Base-by-base conservation (phyloP, 2,329 filamentous ascomycete genomes). In the Paraconiothyrium brasiliense region DNA sequence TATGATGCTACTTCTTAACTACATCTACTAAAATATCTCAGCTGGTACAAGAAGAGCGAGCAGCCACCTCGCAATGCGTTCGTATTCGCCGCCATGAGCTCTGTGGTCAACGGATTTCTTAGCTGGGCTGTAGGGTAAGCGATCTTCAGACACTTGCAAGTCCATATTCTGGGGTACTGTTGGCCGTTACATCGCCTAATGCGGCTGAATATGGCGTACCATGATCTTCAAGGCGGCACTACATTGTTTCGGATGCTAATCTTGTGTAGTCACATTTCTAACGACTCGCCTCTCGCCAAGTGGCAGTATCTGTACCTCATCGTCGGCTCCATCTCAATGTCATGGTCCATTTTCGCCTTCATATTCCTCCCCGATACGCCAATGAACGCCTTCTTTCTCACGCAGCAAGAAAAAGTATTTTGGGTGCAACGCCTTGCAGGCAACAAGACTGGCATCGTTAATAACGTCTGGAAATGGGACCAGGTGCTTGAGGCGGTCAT, bases 401-500 rank as follows among this genome's bases (percentile, higher is more conserved):
- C 44, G 27, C 48, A 62, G n/a, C 63, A 72, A 30, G 68, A 72
- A 35, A 63, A 60, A 54, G 69, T 87, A 0, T 76, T 89, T 10
- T 86, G 87, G 0, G 82, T 89, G 11, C 87, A 89, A 68, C 80
- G 87, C 8, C 67, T 81, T 16, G 67, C 76, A 4, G 76, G 75
- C 72, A 81, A 58, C 46, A 51, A 58, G 20, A 58, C 47, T 1
- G 56, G 56, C 22, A 46, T 58, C n/a, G 56, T 43, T 0, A 48
- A 46, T 16, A 58, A 44, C 16, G 37, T 51, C 20, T 58, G 46
- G 44, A 58, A 58, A 16, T 50, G 47, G 47, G 46, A 41, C 2
- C 56, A 58, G 30, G 56, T 51, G 24, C 8, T 41, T 4, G 56
- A 58, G 27, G 56, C 56, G 2, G 7, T 58, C 2, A 20, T 44